Base-by-base conservation (phyloP, 345 rosid genomes). In the Noccaea caerulescens region DNA sequence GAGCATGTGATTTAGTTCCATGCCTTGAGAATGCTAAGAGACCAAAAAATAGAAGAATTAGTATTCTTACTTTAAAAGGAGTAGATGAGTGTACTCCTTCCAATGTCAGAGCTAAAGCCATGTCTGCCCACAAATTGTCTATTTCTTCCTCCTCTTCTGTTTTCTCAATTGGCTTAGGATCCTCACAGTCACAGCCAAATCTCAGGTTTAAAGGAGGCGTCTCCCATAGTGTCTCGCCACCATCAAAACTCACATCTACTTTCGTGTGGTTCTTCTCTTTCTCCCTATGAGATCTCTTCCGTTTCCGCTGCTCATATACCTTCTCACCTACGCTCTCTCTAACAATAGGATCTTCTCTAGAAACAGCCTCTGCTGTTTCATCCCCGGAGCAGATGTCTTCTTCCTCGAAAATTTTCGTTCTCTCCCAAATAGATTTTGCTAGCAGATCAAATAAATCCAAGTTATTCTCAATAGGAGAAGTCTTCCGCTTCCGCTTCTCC, bases 111-210 rank as follows among this genome's bases (percentile, higher is more conserved):
- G 81, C 80, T 30, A 80, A 55, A 63, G 65, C 72, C 85, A 85
- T 78, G 36, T 88, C 91, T 65, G 52, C 66, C 95, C 95, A 88
- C n/a, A 86, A 79, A 6, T 50, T 27, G 11, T 82, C 82, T 52
- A 84, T 3, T 39, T 81, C 87, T 62, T 74, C 73, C 43, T 86
- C 87, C 2, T 52, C 77, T 37, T 83, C 89, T 49, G 89, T 70
- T 64, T 73, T 81, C 72, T 83, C 84, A 1, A 68, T 63, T 7
- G 54, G 76, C 64, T 38, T 57, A 36, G 76, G 59, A 63, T 83
- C 83, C 69, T 54, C 60, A 23, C 27, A 25, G 27, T 79, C 84
- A 9, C 13, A 66, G 8, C 82, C 85, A 69, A 82, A 84, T 8
- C 77, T 80, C 76, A 73, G 68, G 68, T 81, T 81, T 72, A 72